These are phyloP conservation scores for Nymphaea thermarum DNA, from an alignment of 164 flowering plant species.

Conservation along the genomic window DNA sequence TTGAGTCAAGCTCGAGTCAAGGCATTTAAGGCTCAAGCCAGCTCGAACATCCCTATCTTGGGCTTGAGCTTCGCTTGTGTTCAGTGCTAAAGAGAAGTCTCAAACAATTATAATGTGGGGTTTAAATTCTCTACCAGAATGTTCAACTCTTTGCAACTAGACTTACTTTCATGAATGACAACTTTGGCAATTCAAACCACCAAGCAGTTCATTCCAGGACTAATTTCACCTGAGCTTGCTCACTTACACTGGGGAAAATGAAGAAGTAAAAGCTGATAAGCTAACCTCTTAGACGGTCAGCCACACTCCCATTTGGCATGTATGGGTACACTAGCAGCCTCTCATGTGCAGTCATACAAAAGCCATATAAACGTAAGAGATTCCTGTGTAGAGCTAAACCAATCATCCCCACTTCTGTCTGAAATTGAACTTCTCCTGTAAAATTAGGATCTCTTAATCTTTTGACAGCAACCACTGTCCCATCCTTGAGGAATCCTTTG, in stretches of 20 bases:
- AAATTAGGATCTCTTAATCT: constrained; percentile 77
- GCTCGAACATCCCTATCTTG: no score
- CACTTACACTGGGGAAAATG: not conserved
- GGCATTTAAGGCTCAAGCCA: no score
- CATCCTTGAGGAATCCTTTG: constrained; percentile 70
- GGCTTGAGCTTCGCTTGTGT: no score
- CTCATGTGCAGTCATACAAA: constrained; percentile 80
- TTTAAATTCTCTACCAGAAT: no score
- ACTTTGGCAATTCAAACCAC: not conserved
- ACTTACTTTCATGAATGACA: not conserved
- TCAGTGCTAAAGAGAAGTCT: no score
- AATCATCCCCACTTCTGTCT: constrained; percentile 99
- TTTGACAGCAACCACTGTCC: constrained; percentile 75
- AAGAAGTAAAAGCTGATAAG: not conserved
- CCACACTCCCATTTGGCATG: constrained; percentile 96
- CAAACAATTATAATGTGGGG: no score
- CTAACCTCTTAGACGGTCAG: constrained; percentile 91
- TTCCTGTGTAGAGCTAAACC: constrained; percentile 91
- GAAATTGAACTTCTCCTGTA: constrained; percentile 94
- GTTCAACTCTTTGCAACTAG: not conserved
- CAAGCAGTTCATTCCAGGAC: not conserved
- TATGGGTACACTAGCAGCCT: constrained; percentile 90
- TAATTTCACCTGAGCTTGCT: not conserved
- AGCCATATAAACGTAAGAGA: constrained; percentile 83
- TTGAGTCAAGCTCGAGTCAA: no score